These are phyloP conservation scores for Didymella arachidicola DNA, from an alignment of 2,329 filamentous ascomycete genomes.

Conservation along the genomic window DNA sequence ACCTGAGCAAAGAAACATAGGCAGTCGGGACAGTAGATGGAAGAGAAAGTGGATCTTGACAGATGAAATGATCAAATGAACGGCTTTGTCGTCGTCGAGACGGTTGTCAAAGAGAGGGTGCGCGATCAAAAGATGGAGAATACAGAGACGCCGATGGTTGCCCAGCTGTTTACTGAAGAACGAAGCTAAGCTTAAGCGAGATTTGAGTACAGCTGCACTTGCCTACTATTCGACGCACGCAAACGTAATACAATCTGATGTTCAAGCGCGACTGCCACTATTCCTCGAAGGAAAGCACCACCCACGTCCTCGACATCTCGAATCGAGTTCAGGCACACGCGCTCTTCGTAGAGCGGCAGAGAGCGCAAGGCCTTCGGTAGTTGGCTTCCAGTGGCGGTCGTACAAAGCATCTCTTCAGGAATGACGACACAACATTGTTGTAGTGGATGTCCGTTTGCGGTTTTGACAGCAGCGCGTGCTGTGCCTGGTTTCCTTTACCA, in stretches of 20 bases:
- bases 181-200: constrained; percentile 11
- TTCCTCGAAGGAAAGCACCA: not conserved
- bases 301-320: not conserved
- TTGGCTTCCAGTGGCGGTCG: constrained; percentile 3
- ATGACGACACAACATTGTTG: constrained; percentile 15
- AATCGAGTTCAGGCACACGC: not conserved
- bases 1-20: constrained; percentile 4
- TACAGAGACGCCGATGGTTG: constrained; percentile 7
- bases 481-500: constrained; percentile 13
- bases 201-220: constrained; percentile 8
- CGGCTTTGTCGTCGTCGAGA: constrained; percentile 15
- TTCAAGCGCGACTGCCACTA: not conserved
- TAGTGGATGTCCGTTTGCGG: constrained; percentile 15
- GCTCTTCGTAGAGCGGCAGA: not conserved
- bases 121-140: not conserved
- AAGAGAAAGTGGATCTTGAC: not conserved
- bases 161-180: constrained; percentile 15
- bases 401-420: not conserved
- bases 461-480: constrained; percentile 18
- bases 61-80: constrained; percentile 7
- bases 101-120: constrained; percentile 1
- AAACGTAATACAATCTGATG: not conserved
- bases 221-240: constrained; percentile 5
- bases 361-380: not conserved
- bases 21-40: not conserved